These are phyloP conservation scores for Peribolospora baueri DNA, from an alignment of 768 basidiomycete species.

Conservation along the genomic window DNA sequence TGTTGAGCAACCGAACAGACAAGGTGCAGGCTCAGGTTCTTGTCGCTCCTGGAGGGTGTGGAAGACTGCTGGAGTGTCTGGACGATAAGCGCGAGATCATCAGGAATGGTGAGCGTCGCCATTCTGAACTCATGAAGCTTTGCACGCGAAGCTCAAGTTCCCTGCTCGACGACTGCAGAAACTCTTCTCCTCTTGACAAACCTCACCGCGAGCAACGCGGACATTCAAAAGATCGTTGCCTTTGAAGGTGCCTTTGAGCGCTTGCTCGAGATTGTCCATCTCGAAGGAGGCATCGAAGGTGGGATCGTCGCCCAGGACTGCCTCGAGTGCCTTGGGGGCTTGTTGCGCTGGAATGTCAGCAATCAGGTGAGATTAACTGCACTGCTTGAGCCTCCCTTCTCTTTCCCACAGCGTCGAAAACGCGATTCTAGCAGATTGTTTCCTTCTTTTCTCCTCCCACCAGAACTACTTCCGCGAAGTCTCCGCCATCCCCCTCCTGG, in stretches of 20 bases:
- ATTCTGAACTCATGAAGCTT: conserved; percentile 9
- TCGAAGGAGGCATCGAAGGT: conserved; percentile 79
- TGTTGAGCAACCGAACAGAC: conserved; percentile 60
- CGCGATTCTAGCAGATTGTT: too few relatives aligned
- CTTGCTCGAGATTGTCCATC: conserved; percentile 61
- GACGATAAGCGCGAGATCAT: conserved; percentile 77
- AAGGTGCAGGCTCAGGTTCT: conserved; percentile 66
- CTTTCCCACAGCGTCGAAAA: not conserved
- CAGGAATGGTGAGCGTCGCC: conserved; percentile 40
- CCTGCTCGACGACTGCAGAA: conserved; percentile 28
- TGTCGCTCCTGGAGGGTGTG: conserved; percentile 59
- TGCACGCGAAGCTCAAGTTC: not conserved
- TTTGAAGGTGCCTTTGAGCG: conserved; percentile 95
- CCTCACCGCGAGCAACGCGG: conserved; percentile 54
- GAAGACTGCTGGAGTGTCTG: conserved; percentile 36
- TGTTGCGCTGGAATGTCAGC: conserved; percentile 75
- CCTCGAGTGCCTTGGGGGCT: conserved; percentile 57
- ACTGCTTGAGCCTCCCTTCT: not conserved
- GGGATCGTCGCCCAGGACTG: conserved; percentile 65
- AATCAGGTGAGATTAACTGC: conserved; percentile 45
- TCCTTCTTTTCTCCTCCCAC: not conserved
- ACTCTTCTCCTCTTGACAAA: conserved; percentile 57
- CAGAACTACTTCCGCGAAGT: conserved; percentile 95
- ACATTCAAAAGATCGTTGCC: conserved; percentile 87
- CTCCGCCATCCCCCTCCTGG: conserved; percentile 35